Evolutionary conservation across 2,329 filamentous ascomycete species (phyloP).

Genomic region (Fusarium sublunatum): DNA sequence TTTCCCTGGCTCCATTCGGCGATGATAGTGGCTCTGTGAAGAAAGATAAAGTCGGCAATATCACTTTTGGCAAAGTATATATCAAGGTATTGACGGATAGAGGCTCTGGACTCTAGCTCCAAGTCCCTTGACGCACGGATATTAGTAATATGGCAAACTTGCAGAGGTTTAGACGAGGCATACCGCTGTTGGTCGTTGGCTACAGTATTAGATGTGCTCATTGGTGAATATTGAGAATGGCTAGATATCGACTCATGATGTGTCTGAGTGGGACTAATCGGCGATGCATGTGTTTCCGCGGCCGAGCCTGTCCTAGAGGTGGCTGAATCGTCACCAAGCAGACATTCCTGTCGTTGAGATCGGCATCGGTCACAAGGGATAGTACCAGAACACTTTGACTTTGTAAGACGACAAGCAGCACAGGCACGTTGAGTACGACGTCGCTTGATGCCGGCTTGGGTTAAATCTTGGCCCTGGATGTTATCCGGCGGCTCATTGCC

Average conservation of each 20-base stretch:
- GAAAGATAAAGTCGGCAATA: background rate
- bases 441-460: conserved; percentile 47
- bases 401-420: conserved; percentile 49
- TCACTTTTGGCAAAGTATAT: background rate
- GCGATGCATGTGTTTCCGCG: conserved; percentile 12
- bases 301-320: background rate
- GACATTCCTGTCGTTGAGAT: conserved; percentile 25
- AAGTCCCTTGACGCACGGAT: background rate
- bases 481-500: background rate
- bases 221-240: background rate
- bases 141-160: background rate
- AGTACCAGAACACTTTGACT: conserved; percentile 51
- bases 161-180: background rate
- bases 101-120: background rate
- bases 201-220: background rate
- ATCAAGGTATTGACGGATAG: background rate
- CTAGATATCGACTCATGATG: conserved; percentile 7
- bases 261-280: conserved; percentile 11
- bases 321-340: background rate
- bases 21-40: background rate
- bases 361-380: conserved; percentile 49
- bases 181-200: conserved; percentile 1
- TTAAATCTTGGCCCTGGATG: conserved; percentile 22
- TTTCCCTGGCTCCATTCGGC: conserved; percentile 12
- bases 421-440: conserved; percentile 47